Base-by-base conservation (phyloP, 2,329 filamentous ascomycete species). In the Fusarium musae region DNA sequence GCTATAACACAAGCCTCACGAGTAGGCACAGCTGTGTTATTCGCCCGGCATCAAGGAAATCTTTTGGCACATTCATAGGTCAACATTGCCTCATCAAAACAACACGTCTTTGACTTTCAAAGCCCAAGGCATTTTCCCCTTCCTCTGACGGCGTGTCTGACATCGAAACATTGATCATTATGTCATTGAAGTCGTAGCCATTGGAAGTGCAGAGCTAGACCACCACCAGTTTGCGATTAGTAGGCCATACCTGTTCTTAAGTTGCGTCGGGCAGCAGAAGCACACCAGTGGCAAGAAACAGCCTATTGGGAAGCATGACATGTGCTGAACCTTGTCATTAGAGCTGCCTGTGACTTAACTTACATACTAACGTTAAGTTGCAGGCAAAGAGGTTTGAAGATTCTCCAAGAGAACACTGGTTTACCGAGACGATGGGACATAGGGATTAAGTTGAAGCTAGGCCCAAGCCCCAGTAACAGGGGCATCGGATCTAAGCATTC, bases 401-500 rank as follows among this genome's bases (percentile, higher is more conserved):
- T 40, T 62, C 50, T 63, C 58, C 40, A 49, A 50, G 37, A 40
- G 34, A 43, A 37, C 52, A 44, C 46, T 28, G 49, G 47, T 30
- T 57, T 62, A 49, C 47, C 47, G 59, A 60, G 59, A 57, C 47
- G 37, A 52, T 46, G 62, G 57, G 52, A 49, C 34, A 57, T 53
- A 44, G 59, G 56, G 59, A 62, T 59, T 57, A 58, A 46, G 58
- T 69, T 63, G 49, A 59, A 57, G 47, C 68, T 72, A 74, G 39
- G 54, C 40, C 59, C 58, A 46, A 74, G 54, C 63, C 63, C 19
- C 47, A 60, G 37, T 36, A 37, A 46, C 71, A 74, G 59, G 71
- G 59, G 66, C 59, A 39, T 73, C 71, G 66, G 67, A 54, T 73
- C 63, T 63, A 42, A 49, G 39, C 44, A 34, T 64, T 54, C 46